Percentiles rank a stretch among this genome's conserved stretches.
Conservation (phyloP, 140 eudicot species). For the Flaveria floridana region DNA sequence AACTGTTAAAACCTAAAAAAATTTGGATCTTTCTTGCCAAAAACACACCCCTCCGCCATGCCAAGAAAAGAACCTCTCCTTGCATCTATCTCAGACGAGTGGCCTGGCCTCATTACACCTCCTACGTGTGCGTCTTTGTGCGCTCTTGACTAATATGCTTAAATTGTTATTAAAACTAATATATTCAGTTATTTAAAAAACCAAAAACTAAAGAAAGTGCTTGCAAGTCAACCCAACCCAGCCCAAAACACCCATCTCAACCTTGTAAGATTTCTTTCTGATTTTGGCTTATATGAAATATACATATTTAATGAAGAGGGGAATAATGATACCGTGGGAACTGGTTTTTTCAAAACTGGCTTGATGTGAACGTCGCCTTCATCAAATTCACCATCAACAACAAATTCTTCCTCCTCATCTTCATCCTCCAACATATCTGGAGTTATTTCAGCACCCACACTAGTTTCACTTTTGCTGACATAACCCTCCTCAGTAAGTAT, state of each 20-base stretch:
- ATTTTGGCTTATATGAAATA: background rate
- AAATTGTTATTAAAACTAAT: background rate
- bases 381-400: slow-evolving; percentile 95
- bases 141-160: background rate
- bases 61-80: background rate
- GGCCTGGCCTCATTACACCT: background rate
- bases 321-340: slow-evolving; percentile 59
- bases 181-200: background rate
- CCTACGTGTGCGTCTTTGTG: background rate
- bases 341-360: slow-evolving; percentile 60
- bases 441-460: slow-evolving; percentile 48
- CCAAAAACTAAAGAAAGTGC: background rate
- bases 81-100: background rate
- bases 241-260: background rate
- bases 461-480: slow-evolving; percentile 65
- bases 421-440: slow-evolving; percentile 80
- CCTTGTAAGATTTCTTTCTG: slow-evolving; percentile 4
- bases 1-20: background rate
- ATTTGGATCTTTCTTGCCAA: background rate
- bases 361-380: slow-evolving; percentile 96
- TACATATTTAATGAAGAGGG: slow-evolving; percentile 13
- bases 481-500: slow-evolving; percentile 91
- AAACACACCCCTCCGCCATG: background rate
- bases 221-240: background rate
- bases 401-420: slow-evolving; percentile 96